Conservation (phyloP, 208 protist species). For the Crithidia fasciculata region DNA sequence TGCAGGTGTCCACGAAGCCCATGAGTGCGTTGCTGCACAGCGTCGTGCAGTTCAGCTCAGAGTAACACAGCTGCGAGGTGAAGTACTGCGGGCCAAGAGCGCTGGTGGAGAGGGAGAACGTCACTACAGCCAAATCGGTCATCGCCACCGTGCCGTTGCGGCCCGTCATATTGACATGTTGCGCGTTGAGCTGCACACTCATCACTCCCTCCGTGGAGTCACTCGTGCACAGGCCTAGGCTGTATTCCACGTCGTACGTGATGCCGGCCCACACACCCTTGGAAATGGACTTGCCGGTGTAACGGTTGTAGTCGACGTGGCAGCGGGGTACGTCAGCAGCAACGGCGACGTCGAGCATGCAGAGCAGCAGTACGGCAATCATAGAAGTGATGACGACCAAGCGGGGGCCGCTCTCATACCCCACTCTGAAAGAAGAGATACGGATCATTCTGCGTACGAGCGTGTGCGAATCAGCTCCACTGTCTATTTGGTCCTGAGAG, state of each 20-base stretch:
- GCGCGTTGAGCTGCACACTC: conserved; percentile 42
- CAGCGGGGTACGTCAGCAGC: conserved; percentile 32
- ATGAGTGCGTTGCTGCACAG: conserved; percentile 39
- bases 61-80: conserved; percentile 47
- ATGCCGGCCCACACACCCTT: conserved; percentile 55
- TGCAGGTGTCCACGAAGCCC: conserved; percentile 37
- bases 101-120: conserved; percentile 23
- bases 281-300: conserved; percentile 34
- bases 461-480: too few species aligned
- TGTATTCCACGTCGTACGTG: conserved; percentile 42
- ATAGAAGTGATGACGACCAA: neutral
- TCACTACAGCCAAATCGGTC: conserved; percentile 27
- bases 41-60: conserved; percentile 39
- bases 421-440: too few species aligned
- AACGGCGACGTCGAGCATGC: neutral
- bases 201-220: conserved; percentile 37
- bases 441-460: too few species aligned
- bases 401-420: neutral
- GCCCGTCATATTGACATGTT: conserved; percentile 25
- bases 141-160: conserved; percentile 31
- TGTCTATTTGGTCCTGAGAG: too few species aligned
- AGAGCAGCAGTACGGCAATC: neutral
- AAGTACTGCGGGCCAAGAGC: conserved; percentile 38
- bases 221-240: conserved; percentile 36
- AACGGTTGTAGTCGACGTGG: conserved; percentile 49